Conservation (phyloP, 257 asterid species). For the Craterostigma plantagineum region DNA sequence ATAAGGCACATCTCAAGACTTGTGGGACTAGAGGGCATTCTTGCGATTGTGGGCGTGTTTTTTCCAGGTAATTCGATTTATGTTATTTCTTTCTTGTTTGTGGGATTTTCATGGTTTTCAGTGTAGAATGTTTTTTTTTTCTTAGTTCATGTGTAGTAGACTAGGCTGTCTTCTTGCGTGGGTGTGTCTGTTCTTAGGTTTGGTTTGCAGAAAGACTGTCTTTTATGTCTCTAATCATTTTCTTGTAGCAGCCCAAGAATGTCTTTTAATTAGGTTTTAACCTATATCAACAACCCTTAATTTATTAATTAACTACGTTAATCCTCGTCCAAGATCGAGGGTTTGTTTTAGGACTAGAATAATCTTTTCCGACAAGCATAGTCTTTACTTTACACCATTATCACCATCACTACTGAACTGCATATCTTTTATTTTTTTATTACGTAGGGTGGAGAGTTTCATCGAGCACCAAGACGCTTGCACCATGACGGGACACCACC, state of each 20-base stretch:
- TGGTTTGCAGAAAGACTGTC: slow-evolving; percentile 1
- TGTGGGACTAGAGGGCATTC: slow-evolving; percentile 37
- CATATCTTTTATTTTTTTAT: no score
- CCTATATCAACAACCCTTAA: no score
- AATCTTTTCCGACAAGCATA: no score
- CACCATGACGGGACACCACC: slow-evolving; percentile 8
- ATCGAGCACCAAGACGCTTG: slow-evolving; percentile 28
- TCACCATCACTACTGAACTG: no score
- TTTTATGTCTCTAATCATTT: neutral
- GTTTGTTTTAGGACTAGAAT: no score
- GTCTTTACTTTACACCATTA: no score
- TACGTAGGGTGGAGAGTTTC: slow-evolving; percentile 29
- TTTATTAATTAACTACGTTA: no score
- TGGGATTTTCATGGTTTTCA: neutral
- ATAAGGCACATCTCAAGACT: slow-evolving; percentile 28
- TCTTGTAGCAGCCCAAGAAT: slow-evolving; percentile 1
- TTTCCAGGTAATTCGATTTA: slow-evolving; percentile 26
- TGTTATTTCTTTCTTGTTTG: neutral
- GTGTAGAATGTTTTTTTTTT: neutral
- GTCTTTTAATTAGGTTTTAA: no score
- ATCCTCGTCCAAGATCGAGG: no score
- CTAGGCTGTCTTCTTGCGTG: no score
- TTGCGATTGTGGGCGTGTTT: slow-evolving; percentile 34
- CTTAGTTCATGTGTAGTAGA: no score
- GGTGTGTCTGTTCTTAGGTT: neutral